phyloP scores from a whole-genome alignment of 768 basidiomycete species.

The Neoboletus magnificus region DNA sequence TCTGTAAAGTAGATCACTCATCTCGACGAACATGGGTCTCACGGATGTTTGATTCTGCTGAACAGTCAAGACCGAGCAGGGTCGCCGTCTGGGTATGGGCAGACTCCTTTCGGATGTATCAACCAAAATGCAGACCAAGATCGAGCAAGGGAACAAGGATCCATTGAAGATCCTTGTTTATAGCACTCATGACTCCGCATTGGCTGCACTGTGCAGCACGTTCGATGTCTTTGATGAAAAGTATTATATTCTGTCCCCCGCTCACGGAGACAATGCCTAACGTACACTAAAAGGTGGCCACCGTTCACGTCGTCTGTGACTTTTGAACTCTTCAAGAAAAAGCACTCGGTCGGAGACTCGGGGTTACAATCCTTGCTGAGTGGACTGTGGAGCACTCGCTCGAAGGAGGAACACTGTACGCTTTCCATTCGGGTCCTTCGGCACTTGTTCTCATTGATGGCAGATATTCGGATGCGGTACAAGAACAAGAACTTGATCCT shows the following conservation, averaged over 20 bases:
- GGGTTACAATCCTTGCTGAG: constrained; percentile 43
- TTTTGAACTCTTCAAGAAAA: constrained; percentile 65
- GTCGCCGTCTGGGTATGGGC: constrained; percentile 74
- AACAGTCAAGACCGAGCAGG: constrained; percentile 70
- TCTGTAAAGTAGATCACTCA: constrained; percentile 19
- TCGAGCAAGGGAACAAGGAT: constrained; percentile 41
- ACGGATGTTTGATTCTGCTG: constrained; percentile 9
- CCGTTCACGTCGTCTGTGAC: constrained; percentile 72
- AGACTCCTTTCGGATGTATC: constrained; percentile 63
- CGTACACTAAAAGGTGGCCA: constrained; percentile 52
- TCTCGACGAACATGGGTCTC: background rate
- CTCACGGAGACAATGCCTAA: background rate
- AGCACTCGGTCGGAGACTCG: constrained; percentile 4
- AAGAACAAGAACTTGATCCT: constrained; percentile 63
- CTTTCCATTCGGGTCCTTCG: background rate
- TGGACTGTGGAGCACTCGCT: constrained; percentile 33
- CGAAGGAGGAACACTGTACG: constrained; percentile 44
- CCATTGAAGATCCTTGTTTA: constrained; percentile 65
- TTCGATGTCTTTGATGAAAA: constrained; percentile 71
- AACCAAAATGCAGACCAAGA: constrained; percentile 60
- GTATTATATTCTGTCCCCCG: constrained; percentile 35
- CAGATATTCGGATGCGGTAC: constrained; percentile 74
- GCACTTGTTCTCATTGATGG: background rate
- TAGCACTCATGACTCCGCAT: constrained; percentile 67
- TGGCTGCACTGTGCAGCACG: constrained; percentile 61